phyloP scores from a whole-genome alignment of 2,329 filamentous ascomycete species.

The Claviceps digitariae region DNA sequence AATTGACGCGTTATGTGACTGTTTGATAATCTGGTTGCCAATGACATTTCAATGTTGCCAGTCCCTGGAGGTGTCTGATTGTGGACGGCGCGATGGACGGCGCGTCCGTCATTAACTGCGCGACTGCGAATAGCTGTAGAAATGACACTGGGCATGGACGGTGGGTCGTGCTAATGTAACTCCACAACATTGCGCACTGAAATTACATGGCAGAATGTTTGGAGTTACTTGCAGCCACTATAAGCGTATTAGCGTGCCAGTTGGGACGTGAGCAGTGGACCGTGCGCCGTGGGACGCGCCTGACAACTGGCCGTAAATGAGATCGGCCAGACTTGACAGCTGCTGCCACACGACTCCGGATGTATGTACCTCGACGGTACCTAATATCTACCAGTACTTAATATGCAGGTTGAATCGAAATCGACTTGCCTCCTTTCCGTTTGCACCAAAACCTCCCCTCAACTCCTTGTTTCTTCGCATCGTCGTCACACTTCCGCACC shows the following conservation, averaged over 20 bases:
- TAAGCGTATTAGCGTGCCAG: neutral
- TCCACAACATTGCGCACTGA: too few species aligned
- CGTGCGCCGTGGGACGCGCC: neutral
- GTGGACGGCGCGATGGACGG: too few species aligned
- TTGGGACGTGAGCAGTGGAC: neutral
- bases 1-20: neutral
- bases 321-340: neutral
- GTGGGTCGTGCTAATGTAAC: too few species aligned
- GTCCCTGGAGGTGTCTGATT: too few species aligned
- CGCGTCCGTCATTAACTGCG: neutral
- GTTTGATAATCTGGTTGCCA: neutral
- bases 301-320: neutral
- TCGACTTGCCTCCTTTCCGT: neutral
- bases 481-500: neutral
- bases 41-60: neutral
- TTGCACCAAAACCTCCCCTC: neutral
- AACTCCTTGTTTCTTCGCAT: neutral
- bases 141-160: neutral
- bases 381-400: too few species aligned
- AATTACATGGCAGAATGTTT: too few species aligned
- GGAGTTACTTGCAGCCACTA: neutral
- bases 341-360: constrained; percentile 1
- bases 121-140: neutral
- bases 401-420: neutral
- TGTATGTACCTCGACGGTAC: too few species aligned